Percentiles rank a stretch among this genome's conserved stretches.
Conservation (phyloP, 225 moss, liverwort and hornwort species). For the Climacium dendroides region DNA sequence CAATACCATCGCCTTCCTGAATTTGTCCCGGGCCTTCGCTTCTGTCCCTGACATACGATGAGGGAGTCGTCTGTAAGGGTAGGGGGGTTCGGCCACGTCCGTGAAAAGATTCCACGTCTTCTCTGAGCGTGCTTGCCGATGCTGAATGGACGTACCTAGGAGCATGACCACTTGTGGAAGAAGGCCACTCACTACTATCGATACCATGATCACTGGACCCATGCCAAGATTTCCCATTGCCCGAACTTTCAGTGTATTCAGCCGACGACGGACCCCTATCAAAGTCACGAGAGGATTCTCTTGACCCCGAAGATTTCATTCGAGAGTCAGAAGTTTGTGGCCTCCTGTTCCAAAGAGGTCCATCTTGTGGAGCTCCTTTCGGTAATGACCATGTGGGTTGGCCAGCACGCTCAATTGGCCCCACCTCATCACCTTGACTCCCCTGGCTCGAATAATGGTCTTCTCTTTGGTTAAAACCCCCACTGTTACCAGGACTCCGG, state of each 20-base stretch:
- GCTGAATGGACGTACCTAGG: slow-evolving; percentile 26
- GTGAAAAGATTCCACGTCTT: not conserved
- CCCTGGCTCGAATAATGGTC: not conserved
- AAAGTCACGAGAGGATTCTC: slow-evolving; percentile 30
- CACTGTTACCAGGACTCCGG: slow-evolving; percentile 4
- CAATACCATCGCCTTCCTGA: slow-evolving; percentile 11
- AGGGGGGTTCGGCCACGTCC: slow-evolving; percentile 32
- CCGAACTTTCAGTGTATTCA: slow-evolving; percentile 8
- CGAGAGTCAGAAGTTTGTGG: not conserved
- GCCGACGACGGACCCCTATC: slow-evolving; percentile 1
- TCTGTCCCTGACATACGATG: slow-evolving; percentile 15
- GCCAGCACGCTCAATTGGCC: not conserved
- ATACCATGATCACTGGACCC: slow-evolving; percentile 14
- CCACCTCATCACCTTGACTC: not conserved
- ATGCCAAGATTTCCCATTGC: slow-evolving; percentile 17
- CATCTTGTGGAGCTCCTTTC: not conserved
- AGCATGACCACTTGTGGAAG: not conserved
- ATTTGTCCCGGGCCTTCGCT: not conserved
- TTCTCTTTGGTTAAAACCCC: not conserved
- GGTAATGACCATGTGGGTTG: slow-evolving; percentile 15
- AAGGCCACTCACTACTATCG: slow-evolving; percentile 29
- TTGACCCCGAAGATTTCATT: slow-evolving; percentile 18
- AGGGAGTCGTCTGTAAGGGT: slow-evolving; percentile 52
- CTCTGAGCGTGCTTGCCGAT: slow-evolving; percentile 13
- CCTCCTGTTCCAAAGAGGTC: slow-evolving; percentile 23